phyloP scores from a whole-genome alignment of 805 yeast species.

The Saccharomycopsis sp. region DNA sequence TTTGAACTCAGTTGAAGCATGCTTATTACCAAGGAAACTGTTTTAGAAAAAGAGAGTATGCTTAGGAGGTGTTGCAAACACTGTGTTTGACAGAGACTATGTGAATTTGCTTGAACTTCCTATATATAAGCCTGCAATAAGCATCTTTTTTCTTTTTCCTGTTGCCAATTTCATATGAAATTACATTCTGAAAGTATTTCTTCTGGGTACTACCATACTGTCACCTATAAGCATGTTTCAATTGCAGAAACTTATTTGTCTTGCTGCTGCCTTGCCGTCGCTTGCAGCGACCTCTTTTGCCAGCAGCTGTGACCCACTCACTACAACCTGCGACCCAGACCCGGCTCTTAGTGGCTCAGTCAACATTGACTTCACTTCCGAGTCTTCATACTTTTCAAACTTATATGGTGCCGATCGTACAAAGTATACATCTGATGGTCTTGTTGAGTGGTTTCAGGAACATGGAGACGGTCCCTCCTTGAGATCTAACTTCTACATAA shows the following conservation, averaged over 20 bases:
- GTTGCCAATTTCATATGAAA: not conserved
- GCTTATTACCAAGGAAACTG: not conserved
- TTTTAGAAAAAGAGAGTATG: not conserved
- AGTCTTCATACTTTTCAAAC: constrained; percentile 29
- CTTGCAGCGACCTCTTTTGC: constrained; percentile 10
- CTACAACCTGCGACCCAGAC: constrained; percentile 31
- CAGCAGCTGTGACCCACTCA: constrained; percentile 18
- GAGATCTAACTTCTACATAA: constrained; percentile 56
- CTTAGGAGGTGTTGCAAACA: not conserved
- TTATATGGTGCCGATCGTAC: constrained; percentile 26
- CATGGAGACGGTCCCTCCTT: constrained; percentile 57
- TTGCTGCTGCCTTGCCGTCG: not conserved
- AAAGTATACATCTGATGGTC: constrained; percentile 41
- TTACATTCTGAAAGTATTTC: not conserved
- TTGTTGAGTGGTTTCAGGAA: constrained; percentile 40
- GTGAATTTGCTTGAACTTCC: no score
- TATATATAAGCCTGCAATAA: not conserved
- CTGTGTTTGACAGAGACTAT: not conserved
- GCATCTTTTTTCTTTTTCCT: not conserved
- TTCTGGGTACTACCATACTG: not conserved
- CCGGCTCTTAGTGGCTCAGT: constrained; percentile 47
- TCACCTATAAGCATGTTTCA: not conserved
- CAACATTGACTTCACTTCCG: constrained; percentile 38
- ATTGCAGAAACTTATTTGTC: not conserved
- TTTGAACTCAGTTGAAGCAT: no score